Conservation (phyloP, 2,329 filamentous ascomycete genomes). For the Myriosclerotinia duriaeana region DNA sequence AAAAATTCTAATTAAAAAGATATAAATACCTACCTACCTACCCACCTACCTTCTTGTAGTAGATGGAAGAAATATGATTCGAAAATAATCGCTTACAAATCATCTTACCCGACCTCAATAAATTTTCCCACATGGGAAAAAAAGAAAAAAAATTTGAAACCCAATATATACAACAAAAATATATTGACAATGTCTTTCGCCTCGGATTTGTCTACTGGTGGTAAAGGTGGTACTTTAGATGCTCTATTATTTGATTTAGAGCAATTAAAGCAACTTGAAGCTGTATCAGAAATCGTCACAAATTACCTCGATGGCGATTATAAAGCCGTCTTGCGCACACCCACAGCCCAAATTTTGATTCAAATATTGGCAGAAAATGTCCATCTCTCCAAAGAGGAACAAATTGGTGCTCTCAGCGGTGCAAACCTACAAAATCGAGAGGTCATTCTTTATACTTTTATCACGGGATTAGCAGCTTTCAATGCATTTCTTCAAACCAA, state of each 20-base stretch:
- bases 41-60: no score
- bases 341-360: conserved; percentile 36
- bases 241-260: conserved; percentile 35
- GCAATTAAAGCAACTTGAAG: conserved; percentile 32
- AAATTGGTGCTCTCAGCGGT: conserved; percentile 29
- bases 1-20: no score
- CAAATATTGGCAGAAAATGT: conserved; percentile 32
- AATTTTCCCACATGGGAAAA: conserved; percentile 30
- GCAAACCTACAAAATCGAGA: conserved; percentile 25
- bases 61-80: conserved; percentile 5
- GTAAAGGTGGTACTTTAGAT: conserved; percentile 31
- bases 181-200: conserved; percentile 18
- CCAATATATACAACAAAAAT: conserved; percentile 22
- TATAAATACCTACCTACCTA: no score
- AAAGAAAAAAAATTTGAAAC: conserved; percentile 8
- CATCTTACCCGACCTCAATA: conserved; percentile 19
- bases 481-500: conserved; percentile 82
- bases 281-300: conserved; percentile 34
- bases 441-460: conserved; percentile 32
- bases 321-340: conserved; percentile 34
- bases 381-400: conserved; percentile 23
- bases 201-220: conserved; percentile 11
- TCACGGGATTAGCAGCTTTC: conserved; percentile 65
- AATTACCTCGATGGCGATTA: conserved; percentile 39
- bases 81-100: conserved; percentile 23